Evolutionary conservation across 768 basidiomycete genomes (phyloP), one percentile per base, ranked within the genome.

Genomic region (Cytidiella melzeri): DNA sequence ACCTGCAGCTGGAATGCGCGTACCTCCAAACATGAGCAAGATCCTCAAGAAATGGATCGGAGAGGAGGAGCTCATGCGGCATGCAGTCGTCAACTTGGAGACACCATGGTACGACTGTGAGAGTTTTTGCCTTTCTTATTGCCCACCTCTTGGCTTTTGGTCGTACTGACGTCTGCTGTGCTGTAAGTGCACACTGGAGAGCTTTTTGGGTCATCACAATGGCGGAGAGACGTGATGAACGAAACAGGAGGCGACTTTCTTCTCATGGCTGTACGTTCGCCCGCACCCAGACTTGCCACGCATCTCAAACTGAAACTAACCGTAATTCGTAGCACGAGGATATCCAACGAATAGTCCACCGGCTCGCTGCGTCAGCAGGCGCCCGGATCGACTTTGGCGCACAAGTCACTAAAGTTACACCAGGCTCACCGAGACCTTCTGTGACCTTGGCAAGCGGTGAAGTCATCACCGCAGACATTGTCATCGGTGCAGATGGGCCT

Each of bases 401-500:
- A 18, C 30, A n/a, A 13, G 47, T 48, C 20, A 38, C 38, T 15
- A 12, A 5, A 9, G 47, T 48, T 25, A 41, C 40, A 7, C 47
- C 38, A 40, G 40, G 47, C 5, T 7, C 7, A 5, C 12, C 40
- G 10, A 28, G 23, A 23, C 40, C 40, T 7, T 41, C 23, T 7
- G 62, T 64, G 13, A 54, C 49, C 20, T 47, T 73, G 18, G 69
- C 69, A 19, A 67, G 60, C 34, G 80, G 78, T n/a, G 67, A 73
- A 42, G 64, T 56, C n/a, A 46, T 80, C 10, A 56, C 54, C 15
- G 75, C 73, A n/a, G 79, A 84, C 58, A 62, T 81, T 25, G 64
- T 83, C 43, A 68, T 83, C 15, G 81, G 76, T 28, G 82, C 83
- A 3, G 83, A 83, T 59, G 82, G 83, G 4, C 67, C 65, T 40